A percentile compares a stretch with the other conserved stretches of the same genome.
These are phyloP conservation scores for Blastomyces parvus DNA, from an alignment of 2,329 filamentous ascomycete species.

Conservation along the genomic window DNA sequence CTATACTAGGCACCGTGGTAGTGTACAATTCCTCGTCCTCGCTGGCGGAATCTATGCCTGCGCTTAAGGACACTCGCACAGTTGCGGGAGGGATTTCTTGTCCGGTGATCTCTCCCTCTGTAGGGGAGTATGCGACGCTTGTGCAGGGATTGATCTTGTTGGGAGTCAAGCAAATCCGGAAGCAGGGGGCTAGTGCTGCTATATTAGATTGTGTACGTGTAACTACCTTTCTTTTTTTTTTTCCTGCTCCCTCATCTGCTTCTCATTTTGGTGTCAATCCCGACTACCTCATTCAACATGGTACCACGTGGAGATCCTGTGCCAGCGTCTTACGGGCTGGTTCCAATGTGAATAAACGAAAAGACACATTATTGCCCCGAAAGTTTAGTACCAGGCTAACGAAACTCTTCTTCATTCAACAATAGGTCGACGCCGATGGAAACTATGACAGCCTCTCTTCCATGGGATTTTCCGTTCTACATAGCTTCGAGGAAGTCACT, in stretches of 20 bases:
- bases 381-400: not conserved
- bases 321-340: not conserved
- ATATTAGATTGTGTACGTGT: conserved; percentile 67
- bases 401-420: not conserved
- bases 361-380: not conserved
- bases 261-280: conserved; percentile 19
- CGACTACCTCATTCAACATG: not conserved
- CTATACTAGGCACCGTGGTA: conserved; percentile 68
- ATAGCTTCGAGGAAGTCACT: conserved; percentile 74
- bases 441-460: conserved; percentile 62
- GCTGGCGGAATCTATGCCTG: conserved; percentile 60
- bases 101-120: conserved; percentile 61
- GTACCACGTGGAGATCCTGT: not conserved
- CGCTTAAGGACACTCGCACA: conserved; percentile 50
- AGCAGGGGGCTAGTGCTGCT: conserved; percentile 61
- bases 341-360: not conserved
- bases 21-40: conserved; percentile 63
- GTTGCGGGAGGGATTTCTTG: conserved; percentile 66
- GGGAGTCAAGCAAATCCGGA: conserved; percentile 73
- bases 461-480: conserved; percentile 71
- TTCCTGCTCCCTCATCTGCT: not conserved
- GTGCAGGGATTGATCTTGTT: conserved; percentile 72
- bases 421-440: conserved; percentile 60
- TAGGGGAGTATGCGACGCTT: conserved; percentile 58
- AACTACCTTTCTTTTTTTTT: not conserved